Evolutionary conservation across 164 flowering plant genomes (phyloP).

Genomic region (Hamamelis virginiana): DNA sequence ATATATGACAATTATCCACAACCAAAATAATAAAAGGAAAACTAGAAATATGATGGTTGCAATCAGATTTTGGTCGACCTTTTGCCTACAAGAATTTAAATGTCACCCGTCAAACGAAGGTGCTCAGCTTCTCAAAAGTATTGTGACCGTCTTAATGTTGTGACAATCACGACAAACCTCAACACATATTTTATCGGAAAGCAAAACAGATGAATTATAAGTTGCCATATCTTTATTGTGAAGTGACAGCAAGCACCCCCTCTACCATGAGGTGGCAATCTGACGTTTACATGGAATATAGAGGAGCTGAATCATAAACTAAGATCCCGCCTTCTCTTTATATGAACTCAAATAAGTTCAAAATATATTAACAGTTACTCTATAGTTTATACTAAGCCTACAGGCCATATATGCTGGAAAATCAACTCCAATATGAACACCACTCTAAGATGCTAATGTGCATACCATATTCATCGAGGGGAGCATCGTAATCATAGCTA

Average conservation of each 20-base stretch:
- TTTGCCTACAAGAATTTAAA: neutral
- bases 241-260: no score
- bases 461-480: constrained; percentile 96
- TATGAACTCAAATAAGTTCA: neutral
- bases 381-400: neutral
- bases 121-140: no score
- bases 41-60: neutral
- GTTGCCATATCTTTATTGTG: neutral
- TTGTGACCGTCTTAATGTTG: neutral
- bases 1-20: neutral
- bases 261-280: no score
- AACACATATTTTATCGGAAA: no score
- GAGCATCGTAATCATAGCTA: constrained; percentile 99
- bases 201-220: neutral
- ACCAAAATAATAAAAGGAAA: neutral
- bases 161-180: no score
- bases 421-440: neutral
- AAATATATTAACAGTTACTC: neutral
- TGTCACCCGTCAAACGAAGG: neutral
- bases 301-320: neutral
- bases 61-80: neutral
- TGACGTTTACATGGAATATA: no score
- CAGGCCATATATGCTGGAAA: neutral
- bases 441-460: neutral
- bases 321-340: constrained; percentile 1